These are phyloP conservation scores for Backusella australiensis DNA, from an alignment of 192 early-diverging fungal species.

Conservation along the genomic window DNA sequence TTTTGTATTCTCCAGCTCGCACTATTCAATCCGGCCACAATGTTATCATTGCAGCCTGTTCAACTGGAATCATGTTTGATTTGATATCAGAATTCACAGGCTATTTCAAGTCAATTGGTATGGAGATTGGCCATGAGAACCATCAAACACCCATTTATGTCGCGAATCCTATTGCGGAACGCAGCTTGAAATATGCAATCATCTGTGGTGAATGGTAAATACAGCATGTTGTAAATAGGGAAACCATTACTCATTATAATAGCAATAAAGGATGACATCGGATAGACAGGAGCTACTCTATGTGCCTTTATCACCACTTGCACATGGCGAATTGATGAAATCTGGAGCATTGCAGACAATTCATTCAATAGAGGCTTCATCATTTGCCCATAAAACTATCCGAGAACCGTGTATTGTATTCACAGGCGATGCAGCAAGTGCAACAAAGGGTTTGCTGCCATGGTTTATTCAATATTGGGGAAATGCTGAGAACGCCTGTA, in stretches of 20 bases:
- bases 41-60: slow-evolving; percentile 65
- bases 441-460: slow-evolving; percentile 15
- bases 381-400: slow-evolving; percentile 32
- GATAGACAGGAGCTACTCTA: slow-evolving; percentile 66
- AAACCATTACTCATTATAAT: neutral
- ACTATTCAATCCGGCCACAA: slow-evolving; percentile 52
- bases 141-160: slow-evolving; percentile 64
- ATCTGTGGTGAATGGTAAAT: slow-evolving; percentile 83
- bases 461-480: slow-evolving; percentile 36
- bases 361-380: slow-evolving; percentile 39
- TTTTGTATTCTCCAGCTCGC: slow-evolving; percentile 15
- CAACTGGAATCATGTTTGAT: slow-evolving; percentile 75
- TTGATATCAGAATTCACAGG: slow-evolving; percentile 61
- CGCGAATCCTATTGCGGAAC: slow-evolving; percentile 74
- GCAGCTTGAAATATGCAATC: slow-evolving; percentile 74
- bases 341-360: slow-evolving; percentile 37
- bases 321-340: slow-evolving; percentile 49
- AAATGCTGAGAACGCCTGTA: slow-evolving; percentile 14
- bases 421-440: slow-evolving; percentile 36
- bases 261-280: slow-evolving; percentile 54
- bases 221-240: slow-evolving; percentile 70
- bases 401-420: slow-evolving; percentile 66
- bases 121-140: slow-evolving; percentile 36
- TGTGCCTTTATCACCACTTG: slow-evolving; percentile 56
- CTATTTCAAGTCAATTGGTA: slow-evolving; percentile 52